These are phyloP conservation scores for Aspergillus sp. DNA, from an alignment of 2,329 filamentous ascomycete species.

Conservation along the genomic window DNA sequence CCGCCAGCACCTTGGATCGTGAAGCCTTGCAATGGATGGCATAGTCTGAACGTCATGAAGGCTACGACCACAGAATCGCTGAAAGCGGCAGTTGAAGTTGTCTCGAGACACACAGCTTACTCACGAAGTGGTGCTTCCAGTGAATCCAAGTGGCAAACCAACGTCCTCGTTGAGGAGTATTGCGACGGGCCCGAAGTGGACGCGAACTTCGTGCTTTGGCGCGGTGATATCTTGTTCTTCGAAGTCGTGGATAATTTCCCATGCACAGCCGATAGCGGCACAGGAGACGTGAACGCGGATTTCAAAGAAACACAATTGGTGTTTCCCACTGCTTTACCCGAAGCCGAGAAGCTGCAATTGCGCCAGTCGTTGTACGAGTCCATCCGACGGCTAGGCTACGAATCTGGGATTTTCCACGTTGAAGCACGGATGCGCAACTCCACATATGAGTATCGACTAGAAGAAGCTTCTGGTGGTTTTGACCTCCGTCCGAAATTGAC, in stretches of 20 bases:
- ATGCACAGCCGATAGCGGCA: background rate
- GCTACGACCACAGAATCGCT: background rate
- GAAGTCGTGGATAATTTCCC: background rate
- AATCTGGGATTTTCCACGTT: background rate
- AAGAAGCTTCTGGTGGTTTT: background rate
- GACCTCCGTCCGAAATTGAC: background rate
- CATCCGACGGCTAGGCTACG: background rate
- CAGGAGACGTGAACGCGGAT: too few relatives aligned
- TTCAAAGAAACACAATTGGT: too few relatives aligned
- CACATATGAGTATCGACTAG: background rate
- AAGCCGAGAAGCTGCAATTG: background rate
- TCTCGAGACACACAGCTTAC: too few relatives aligned
- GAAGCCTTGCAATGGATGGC: background rate
- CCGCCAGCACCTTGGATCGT: background rate
- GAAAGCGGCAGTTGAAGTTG: background rate
- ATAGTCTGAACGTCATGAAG: background rate
- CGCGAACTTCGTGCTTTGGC: background rate
- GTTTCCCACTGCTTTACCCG: background rate
- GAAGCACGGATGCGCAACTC: background rate
- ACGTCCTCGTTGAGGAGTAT: background rate
- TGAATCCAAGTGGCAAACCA: too few relatives aligned
- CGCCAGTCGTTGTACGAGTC: background rate
- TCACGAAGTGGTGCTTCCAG: too few relatives aligned
- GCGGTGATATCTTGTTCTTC: background rate
- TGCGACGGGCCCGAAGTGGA: background rate